Evolutionary conservation across 2,329 filamentous ascomycete genomes (phyloP).

Genomic region (Aspergillus neoniger): DNA sequence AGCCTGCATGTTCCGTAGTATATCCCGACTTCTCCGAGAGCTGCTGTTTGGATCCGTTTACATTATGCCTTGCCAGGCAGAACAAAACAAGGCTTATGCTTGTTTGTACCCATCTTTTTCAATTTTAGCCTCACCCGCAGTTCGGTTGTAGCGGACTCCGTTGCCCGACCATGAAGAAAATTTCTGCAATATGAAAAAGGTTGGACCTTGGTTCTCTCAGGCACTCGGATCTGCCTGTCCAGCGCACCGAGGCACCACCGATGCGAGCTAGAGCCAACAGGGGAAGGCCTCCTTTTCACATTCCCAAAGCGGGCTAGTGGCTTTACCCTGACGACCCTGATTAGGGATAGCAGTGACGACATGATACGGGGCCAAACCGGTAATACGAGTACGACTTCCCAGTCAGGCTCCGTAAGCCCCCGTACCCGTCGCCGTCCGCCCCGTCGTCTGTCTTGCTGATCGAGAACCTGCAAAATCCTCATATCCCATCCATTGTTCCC

Average conservation of each 20-base stretch:
- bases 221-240: slow-evolving; percentile 9
- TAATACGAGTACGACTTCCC: slow-evolving; percentile 31
- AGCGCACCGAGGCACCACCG: slow-evolving; percentile 9
- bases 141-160: slow-evolving; percentile 5
- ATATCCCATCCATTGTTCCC: slow-evolving; percentile 16
- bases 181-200: slow-evolving; percentile 11
- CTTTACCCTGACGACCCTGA: slow-evolving; percentile 1
- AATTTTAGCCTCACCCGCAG: background rate
- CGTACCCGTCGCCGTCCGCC: slow-evolving; percentile 24
- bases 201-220: slow-evolving; percentile 9
- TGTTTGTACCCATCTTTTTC: too few relatives aligned
- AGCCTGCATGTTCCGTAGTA: background rate
- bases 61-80: background rate
- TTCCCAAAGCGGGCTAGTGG: slow-evolving; percentile 9
- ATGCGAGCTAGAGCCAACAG: slow-evolving; percentile 3
- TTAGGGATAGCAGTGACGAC: slow-evolving; percentile 29
- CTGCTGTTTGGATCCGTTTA: background rate
- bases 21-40: background rate
- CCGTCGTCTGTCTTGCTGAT: slow-evolving; percentile 19
- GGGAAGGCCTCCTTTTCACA: background rate
- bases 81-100: too few relatives aligned
- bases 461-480: slow-evolving; percentile 18
- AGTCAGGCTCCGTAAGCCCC: slow-evolving; percentile 11
- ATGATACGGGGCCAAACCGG: slow-evolving; percentile 26
- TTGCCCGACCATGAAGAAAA: slow-evolving; percentile 4